phyloP scores from a whole-genome alignment of 2,329 filamentous ascomycete genomes.

The Rutstroemia sp. region DNA sequence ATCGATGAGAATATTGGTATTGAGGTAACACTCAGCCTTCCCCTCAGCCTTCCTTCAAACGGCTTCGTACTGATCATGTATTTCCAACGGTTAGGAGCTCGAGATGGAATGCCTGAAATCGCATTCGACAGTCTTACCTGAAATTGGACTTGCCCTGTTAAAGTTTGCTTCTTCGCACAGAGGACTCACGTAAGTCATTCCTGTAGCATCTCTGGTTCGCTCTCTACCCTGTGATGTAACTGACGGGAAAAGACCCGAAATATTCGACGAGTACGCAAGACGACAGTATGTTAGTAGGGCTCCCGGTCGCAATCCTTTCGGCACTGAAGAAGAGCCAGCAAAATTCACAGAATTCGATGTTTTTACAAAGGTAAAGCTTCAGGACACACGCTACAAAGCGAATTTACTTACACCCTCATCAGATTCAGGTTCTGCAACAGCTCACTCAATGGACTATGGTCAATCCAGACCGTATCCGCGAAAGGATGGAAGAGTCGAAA shows the following conservation, averaged over 20 bases:
- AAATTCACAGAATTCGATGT: conserved; percentile 78
- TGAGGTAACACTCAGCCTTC: conserved; percentile 54
- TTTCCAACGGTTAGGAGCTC: conserved; percentile 55
- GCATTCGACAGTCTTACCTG: conserved; percentile 63
- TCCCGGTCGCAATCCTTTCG: conserved; percentile 76
- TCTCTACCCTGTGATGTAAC: conserved; percentile 18
- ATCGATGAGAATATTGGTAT: conserved; percentile 84
- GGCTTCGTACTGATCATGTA: not conserved
- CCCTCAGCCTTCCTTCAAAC: not conserved
- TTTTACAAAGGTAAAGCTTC: conserved; percentile 59
- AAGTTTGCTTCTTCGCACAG: conserved; percentile 93
- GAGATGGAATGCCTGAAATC: conserved; percentile 84
- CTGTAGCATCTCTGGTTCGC: not conserved
- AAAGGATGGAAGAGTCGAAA: conserved; percentile 75
- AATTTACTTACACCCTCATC: conserved; percentile 25
- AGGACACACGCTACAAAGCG: conserved; percentile 33
- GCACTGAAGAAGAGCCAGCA: conserved; percentile 61
- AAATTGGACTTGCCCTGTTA: conserved; percentile 79
- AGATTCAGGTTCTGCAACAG: conserved; percentile 76
- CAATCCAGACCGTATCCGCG: conserved; percentile 79
- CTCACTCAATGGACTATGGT: conserved; percentile 84
- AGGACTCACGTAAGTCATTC: conserved; percentile 68
- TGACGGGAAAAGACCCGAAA: conserved; percentile 54
- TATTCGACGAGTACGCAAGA: conserved; percentile 89
- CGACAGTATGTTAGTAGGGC: conserved; percentile 82